Conservation (phyloP, 2,329 filamentous ascomycete genomes). For the Nemania sp. region DNA sequence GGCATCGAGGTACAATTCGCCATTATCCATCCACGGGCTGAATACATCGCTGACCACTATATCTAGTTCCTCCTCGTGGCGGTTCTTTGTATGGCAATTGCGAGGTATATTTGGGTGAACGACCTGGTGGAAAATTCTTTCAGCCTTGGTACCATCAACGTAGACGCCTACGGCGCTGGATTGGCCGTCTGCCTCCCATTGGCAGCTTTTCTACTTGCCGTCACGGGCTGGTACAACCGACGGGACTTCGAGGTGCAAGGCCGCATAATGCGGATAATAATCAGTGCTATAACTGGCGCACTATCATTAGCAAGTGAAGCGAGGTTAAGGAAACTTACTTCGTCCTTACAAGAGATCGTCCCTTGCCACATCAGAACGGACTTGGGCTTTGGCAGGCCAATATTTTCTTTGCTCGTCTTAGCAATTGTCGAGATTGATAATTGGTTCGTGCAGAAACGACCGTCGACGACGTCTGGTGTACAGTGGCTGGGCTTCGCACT, state of each 20-base stretch:
- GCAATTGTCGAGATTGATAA: slow-evolving; percentile 28
- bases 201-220: slow-evolving; percentile 18
- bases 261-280: slow-evolving; percentile 15
- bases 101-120: slow-evolving; percentile 25
- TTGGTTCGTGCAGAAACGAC: slow-evolving; percentile 19
- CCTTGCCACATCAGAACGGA: slow-evolving; percentile 3
- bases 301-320: slow-evolving; percentile 23
- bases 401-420: slow-evolving; percentile 21
- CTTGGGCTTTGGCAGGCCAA: slow-evolving; percentile 17
- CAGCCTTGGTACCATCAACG: neutral
- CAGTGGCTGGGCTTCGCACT: slow-evolving; percentile 28
- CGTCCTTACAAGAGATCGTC: slow-evolving; percentile 12
- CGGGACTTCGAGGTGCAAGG: slow-evolving; percentile 25
- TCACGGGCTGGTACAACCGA: slow-evolving; percentile 27
- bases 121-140: slow-evolving; percentile 21
- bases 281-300: slow-evolving; percentile 19
- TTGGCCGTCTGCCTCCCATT: slow-evolving; percentile 23
- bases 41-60: slow-evolving; percentile 9
- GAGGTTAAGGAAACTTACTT: slow-evolving; percentile 23
- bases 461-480: slow-evolving; percentile 22
- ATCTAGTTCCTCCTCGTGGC: slow-evolving; percentile 23
- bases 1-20: slow-evolving; percentile 22
- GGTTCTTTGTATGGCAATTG: slow-evolving; percentile 15
- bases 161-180: slow-evolving; percentile 22
- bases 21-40: neutral